Percentiles rank a stretch among this genome's conserved stretches.
Evolutionary conservation across 2,329 filamentous ascomycete species (phyloP).

Genomic region (Clarireedia homoeocarpa): DNA sequence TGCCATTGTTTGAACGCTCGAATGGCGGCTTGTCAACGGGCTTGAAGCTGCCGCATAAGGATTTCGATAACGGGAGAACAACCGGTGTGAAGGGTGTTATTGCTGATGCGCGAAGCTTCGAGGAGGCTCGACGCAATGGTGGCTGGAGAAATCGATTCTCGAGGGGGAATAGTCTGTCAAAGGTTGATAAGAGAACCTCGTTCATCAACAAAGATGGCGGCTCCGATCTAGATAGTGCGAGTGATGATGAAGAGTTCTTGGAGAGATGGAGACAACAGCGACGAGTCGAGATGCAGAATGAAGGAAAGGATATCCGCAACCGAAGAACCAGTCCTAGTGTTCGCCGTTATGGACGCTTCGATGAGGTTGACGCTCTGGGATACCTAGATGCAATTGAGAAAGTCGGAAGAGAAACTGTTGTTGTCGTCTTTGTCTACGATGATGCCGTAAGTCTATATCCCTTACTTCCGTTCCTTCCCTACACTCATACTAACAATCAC

Average conservation of each 20-base stretch:
- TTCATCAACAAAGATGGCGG: slow-evolving; percentile 22
- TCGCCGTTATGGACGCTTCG: slow-evolving; percentile 69
- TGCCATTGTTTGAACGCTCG: slow-evolving; percentile 46
- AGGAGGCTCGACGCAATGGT: slow-evolving; percentile 49
- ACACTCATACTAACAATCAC: slow-evolving; percentile 17
- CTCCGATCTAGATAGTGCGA: slow-evolving; percentile 26
- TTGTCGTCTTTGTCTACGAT: slow-evolving; percentile 92
- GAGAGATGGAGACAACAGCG: slow-evolving; percentile 77
- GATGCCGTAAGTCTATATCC: slow-evolving; percentile 54
- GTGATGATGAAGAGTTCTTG: slow-evolving; percentile 73
- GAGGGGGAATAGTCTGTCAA: slow-evolving; percentile 36
- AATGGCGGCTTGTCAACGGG: slow-evolving; percentile 6
- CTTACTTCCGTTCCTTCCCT: neutral
- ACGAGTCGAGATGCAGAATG: slow-evolving; percentile 65
- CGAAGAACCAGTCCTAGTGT: slow-evolving; percentile 70
- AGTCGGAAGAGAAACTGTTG: slow-evolving; percentile 69
- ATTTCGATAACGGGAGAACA: slow-evolving; percentile 60
- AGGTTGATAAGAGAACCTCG: slow-evolving; percentile 17
- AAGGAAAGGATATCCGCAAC: slow-evolving; percentile 49
- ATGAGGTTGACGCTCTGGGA: slow-evolving; percentile 79
- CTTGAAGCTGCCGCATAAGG: slow-evolving; percentile 53
- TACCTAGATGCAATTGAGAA: slow-evolving; percentile 97
- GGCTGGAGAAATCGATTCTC: slow-evolving; percentile 36
- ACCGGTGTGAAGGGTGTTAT: slow-evolving; percentile 85
- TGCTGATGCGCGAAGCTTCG: slow-evolving; percentile 71